A percentile compares a stretch with the other conserved stretches of the same genome.
Conservation (phyloP, 2,329 filamentous ascomycete species). For the Gremmenia infestans region DNA sequence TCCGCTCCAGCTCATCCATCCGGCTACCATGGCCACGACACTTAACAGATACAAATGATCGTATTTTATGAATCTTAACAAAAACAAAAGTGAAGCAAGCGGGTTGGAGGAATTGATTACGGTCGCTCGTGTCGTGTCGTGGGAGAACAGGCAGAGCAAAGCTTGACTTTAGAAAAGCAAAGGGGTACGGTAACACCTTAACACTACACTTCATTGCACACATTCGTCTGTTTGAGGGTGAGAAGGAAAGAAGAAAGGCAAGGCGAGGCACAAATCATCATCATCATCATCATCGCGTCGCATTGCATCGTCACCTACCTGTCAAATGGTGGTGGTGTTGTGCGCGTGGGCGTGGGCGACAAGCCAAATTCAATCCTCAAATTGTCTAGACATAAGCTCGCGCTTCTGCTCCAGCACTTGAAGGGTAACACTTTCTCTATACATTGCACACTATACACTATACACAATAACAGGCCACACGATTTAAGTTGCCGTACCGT, state of each 20-base stretch:
- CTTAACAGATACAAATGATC: conserved; percentile 30
- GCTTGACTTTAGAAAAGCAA: conserved; percentile 14
- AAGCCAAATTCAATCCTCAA: neutral
- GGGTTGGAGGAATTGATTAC: conserved; percentile 8
- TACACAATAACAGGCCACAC: conserved; percentile 1
- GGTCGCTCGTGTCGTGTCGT: conserved; percentile 13
- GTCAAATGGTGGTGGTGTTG: neutral
- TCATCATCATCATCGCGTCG: neutral
- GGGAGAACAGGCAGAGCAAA: neutral
- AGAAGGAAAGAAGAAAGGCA: conserved; percentile 2
- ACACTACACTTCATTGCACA: conserved; percentile 20
- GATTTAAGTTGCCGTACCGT: conserved; percentile 3
- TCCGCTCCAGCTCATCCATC: conserved; percentile 10
- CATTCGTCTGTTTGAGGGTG: conserved; percentile 15
- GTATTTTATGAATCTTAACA: conserved; percentile 31
- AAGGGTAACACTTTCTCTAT: neutral
- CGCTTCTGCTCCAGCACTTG: conserved; percentile 14
- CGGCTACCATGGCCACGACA: conserved; percentile 23
- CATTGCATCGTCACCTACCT: too few relatives aligned
- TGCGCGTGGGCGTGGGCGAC: neutral
- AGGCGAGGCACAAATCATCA: neutral
- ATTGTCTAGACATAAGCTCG: conserved; percentile 21
- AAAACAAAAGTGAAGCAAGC: conserved; percentile 18
- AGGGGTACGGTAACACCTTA: conserved; percentile 34
- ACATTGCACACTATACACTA: neutral